These are phyloP conservation scores for Yueomyces sp. DNA, from an alignment of 805 yeast genomes.

Conservation along the genomic window DNA sequence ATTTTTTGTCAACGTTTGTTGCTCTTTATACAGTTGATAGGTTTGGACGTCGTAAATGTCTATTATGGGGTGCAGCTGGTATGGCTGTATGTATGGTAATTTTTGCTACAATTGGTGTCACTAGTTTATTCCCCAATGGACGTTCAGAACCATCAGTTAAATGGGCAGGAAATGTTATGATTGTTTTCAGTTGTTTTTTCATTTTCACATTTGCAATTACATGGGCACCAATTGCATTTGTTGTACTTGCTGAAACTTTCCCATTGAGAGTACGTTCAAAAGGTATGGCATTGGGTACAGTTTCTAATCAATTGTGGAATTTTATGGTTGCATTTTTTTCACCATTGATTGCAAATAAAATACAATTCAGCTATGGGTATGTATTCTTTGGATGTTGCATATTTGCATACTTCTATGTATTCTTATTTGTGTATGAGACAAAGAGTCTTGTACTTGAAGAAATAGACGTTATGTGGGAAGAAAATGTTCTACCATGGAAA, in stretches of 20 bases:
- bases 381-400: constrained; percentile 31
- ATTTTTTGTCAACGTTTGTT: constrained; percentile 42
- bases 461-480: constrained; percentile 33
- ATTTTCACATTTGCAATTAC: constrained; percentile 42
- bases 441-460: constrained; percentile 65
- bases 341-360: constrained; percentile 53
- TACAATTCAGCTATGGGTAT: constrained; percentile 64
- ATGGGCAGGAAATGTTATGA: constrained; percentile 42
- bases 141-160: constrained; percentile 14
- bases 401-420: constrained; percentile 45
- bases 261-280: constrained; percentile 59
- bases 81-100: constrained; percentile 8
- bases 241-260: constrained; percentile 55
- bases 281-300: constrained; percentile 47
- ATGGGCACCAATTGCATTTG: constrained; percentile 43
- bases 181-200: constrained; percentile 28
- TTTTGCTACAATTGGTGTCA: constrained; percentile 48
- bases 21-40: constrained; percentile 46
- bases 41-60: constrained; percentile 55
- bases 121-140: constrained; percentile 30
- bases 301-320: constrained; percentile 58
- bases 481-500: constrained; percentile 1
- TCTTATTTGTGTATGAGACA: constrained; percentile 64
- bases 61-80: constrained; percentile 6
- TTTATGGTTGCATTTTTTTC: constrained; percentile 60